phyloP scores from a whole-genome alignment of 2,329 filamentous ascomycete genomes.

The Aspergillus japonicus region DNA sequence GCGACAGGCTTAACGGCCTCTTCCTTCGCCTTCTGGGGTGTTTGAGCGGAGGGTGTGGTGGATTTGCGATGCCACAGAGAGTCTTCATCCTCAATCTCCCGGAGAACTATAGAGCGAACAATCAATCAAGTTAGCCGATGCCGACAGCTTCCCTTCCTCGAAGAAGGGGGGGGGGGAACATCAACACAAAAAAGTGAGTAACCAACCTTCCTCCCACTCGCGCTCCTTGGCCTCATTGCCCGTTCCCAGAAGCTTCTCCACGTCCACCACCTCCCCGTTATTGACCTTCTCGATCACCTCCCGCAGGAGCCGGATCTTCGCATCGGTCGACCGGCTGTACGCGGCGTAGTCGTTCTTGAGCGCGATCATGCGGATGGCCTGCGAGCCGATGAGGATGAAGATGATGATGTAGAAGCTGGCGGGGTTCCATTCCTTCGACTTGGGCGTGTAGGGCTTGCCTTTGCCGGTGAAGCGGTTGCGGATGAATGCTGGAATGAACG shows the following conservation, averaged over 20 bases:
- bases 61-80: conserved; percentile 36
- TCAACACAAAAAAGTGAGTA: not conserved
- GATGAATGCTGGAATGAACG: conserved; percentile 62
- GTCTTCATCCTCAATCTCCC: conserved; percentile 43
- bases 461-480: conserved; percentile 36
- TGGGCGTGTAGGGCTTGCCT: conserved; percentile 32
- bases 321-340: conserved; percentile 73
- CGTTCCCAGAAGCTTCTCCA: conserved; percentile 76
- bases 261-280: conserved; percentile 67
- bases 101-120: conserved; percentile 29
- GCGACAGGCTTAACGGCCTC: not conserved
- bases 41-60: not conserved
- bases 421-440: conserved; percentile 71
- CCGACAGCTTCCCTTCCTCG: not conserved
- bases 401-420: conserved; percentile 80
- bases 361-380: conserved; percentile 88
- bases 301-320: conserved; percentile 70
- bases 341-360: conserved; percentile 72
- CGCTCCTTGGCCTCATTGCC: conserved; percentile 72
- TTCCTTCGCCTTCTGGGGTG: not conserved
- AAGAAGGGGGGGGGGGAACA: too few species aligned
- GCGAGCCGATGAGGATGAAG: conserved; percentile 85
- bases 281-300: conserved; percentile 57
- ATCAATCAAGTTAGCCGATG: conserved; percentile 7
- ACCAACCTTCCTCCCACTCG: conserved; percentile 79